Base-by-base conservation (phyloP, 148 eudicot genomes). In the Rhododendron griersonianum region DNA sequence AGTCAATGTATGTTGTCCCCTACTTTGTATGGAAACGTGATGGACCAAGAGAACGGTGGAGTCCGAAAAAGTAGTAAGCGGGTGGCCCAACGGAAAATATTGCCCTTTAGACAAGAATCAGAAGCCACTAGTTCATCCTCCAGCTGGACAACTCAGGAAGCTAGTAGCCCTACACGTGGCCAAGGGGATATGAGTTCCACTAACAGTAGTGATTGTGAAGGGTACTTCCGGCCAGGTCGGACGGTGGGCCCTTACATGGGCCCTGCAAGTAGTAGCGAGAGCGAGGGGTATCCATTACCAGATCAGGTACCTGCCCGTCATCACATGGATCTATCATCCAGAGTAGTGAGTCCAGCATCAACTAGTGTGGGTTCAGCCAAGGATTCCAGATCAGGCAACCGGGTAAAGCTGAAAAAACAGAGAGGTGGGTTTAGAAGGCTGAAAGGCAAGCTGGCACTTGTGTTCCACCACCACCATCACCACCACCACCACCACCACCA, bases 401-500 rank as follows among this genome's bases (percentile, higher is more conserved):
- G 48, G 25, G 44, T 18, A 41, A 87, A 84, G 69, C 89, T 30
- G 45, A 84, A 80, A 21, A 85, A 69, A 74, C 51, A 51, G 21
- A 77, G 13, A 25, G 93, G 96, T 19, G 80, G 88, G 35, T 89
- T 91, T 48, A 92, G 86, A 86, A 92, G 89, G 81, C 47, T 95
- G 21, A 88, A 92, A 90, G 92, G 88, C 87, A 93, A 90, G 88
- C 59, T 95, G 67, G 93, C 95, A 39, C 86, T 91, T 87, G 88
- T 95, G 19, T 90, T 95, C 85, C 96, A 95, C 87, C 94, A 92
- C 85, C 98, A 93, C 79, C 95, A 92, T 47, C 96, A 92, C 61
- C 95, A 94, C 86, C 96, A 93, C 85, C 95, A 93, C 85, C 95
- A 92, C 81, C 89, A 93, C 25, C 84, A 89, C 30, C 87, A 81